These are phyloP conservation scores for Verruconis gallopava DNA, from an alignment of 2,329 filamentous ascomycete species.

Conservation along the genomic window DNA sequence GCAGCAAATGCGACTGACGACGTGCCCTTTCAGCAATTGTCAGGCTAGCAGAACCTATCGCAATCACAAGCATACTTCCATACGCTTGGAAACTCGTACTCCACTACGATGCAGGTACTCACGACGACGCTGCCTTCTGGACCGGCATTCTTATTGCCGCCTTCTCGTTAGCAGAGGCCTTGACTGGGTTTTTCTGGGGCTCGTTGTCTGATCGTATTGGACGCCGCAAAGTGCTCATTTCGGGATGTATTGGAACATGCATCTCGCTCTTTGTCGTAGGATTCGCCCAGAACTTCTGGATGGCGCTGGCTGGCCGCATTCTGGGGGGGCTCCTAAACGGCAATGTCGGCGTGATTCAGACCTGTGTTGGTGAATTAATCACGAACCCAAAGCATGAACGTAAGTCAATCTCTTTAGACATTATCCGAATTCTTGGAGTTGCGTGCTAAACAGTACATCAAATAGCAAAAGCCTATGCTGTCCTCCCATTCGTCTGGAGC, in stretches of 20 bases:
- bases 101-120: constrained; percentile 23
- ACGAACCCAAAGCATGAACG: constrained; percentile 75
- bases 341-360: constrained; percentile 83
- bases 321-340: constrained; percentile 77
- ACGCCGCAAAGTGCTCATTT: constrained; percentile 26
- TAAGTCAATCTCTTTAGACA: constrained; percentile 33
- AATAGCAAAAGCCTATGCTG: constrained; percentile 66
- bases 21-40: constrained; percentile 56
- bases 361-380: constrained; percentile 83
- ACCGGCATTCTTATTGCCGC: constrained; percentile 79
- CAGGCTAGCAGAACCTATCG: constrained; percentile 82
- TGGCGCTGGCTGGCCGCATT: constrained; percentile 63
- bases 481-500: constrained; percentile 92
- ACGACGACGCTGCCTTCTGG: constrained; percentile 59
- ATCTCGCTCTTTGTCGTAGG: constrained; percentile 73
- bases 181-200: constrained; percentile 58
- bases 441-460: constrained; percentile 9
- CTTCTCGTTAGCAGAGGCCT: constrained; percentile 74
- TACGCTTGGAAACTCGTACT: constrained; percentile 41
- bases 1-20: neutral
- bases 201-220: constrained; percentile 26
- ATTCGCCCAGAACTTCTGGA: constrained; percentile 69
- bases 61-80: constrained; percentile 85
- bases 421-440: neutral
- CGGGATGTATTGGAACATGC: constrained; percentile 61